Evolutionary conservation across 78 protist species (phyloP).

Genomic region (Speleostelium caveatum): DNA sequence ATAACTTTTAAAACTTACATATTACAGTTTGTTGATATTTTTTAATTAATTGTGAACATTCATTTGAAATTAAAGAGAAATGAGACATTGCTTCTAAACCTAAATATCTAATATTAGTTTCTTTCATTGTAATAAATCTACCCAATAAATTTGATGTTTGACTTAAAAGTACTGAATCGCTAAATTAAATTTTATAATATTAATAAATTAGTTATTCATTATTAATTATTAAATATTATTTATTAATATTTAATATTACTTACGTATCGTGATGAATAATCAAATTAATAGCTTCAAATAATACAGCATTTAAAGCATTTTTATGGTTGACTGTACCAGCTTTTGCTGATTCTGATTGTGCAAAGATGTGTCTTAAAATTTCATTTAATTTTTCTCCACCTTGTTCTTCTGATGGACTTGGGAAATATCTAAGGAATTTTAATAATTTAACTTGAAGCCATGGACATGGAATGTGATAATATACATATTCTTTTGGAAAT

Average conservation of each 20-base stretch:
- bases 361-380: constrained; percentile 81
- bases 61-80: constrained; percentile 60
- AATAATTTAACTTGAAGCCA: constrained; percentile 95
- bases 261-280: constrained; percentile 87
- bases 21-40: constrained; percentile 75
- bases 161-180: constrained; percentile 79
- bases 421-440: constrained; percentile 93
- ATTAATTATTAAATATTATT: background rate
- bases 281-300: constrained; percentile 95
- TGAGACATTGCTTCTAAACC: constrained; percentile 89
- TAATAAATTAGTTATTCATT: background rate
- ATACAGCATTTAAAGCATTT: constrained; percentile 92
- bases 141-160: constrained; percentile 83
- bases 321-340: constrained; percentile 83
- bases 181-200: constrained; percentile 13
- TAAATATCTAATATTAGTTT: constrained; percentile 95
- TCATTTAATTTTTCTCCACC: constrained; percentile 34
- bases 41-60: constrained; percentile 65
- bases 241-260: background rate
- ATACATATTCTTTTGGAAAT: constrained; percentile 90
- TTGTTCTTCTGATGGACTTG: constrained; percentile 86
- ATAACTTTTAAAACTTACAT: constrained; percentile 12
- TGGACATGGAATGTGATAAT: constrained; percentile 96
- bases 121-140: constrained; percentile 89
- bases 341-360: constrained; percentile 86